phyloP scores from a whole-genome alignment of 768 basidiomycete species.

The Trametes sanguinea region DNA sequence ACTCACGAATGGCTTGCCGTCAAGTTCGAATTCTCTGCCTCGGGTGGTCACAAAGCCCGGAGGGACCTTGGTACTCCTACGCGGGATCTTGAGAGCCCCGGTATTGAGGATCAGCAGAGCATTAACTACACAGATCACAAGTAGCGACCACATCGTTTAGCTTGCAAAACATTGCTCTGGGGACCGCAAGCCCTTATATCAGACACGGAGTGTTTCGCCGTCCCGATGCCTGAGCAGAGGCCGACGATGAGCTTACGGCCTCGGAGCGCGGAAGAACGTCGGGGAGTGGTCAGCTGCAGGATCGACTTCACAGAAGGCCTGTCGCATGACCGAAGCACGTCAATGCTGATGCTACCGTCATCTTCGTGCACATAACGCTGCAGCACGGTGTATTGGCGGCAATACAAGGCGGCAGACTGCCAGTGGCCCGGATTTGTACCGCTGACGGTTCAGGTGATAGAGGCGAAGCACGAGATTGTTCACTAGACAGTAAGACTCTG shows the following conservation, averaged over 20 bases:
- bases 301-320: background rate
- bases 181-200: background rate
- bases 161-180: background rate
- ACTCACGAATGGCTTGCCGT: constrained; percentile 54
- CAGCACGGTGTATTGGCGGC: background rate
- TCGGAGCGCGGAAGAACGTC: constrained; percentile 19
- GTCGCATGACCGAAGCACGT: constrained; percentile 9
- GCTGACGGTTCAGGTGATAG: background rate
- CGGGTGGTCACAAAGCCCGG: constrained; percentile 30
- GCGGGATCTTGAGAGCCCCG: background rate
- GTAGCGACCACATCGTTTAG: background rate
- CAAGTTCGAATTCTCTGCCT: constrained; percentile 35
- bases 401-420: background rate
- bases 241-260: background rate
- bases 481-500: too few relatives aligned
- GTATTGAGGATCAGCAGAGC: background rate
- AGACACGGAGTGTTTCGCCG: too few relatives aligned
- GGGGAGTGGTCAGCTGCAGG: constrained; percentile 22
- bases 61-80: constrained; percentile 18
- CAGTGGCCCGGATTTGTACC: background rate
- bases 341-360: background rate
- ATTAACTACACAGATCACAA: background rate
- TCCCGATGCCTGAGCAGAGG: background rate
- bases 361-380: background rate
- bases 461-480: background rate